phyloP scores from a whole-genome alignment of 352 stramenopile species.

The Pythium aristosporum region DNA sequence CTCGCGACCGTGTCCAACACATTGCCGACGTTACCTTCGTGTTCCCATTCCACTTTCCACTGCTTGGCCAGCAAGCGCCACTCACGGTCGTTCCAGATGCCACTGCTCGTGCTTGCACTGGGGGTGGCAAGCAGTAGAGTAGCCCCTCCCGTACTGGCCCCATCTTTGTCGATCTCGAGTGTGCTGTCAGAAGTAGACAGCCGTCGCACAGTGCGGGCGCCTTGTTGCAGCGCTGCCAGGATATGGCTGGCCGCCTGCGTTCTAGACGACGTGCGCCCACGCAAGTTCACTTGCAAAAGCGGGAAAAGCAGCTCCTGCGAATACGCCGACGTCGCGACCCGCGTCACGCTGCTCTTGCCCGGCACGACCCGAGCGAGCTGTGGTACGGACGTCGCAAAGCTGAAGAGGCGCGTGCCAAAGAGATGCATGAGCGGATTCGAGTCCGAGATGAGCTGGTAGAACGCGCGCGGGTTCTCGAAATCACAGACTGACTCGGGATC shows the following conservation, averaged over 20 bases:
- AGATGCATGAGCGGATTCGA: conserved; percentile 75
- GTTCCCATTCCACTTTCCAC: conserved; percentile 34
- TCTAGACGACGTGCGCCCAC: conserved; percentile 27
- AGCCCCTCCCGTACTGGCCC: neutral
- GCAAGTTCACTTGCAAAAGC: conserved; percentile 52
- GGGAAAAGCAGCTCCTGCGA: conserved; percentile 41
- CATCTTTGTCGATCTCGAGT: neutral
- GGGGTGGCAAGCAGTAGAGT: neutral
- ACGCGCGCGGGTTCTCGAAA: conserved; percentile 73
- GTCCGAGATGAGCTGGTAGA: conserved; percentile 78
- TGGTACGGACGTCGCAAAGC: conserved; percentile 60
- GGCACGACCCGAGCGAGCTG: conserved; percentile 39
- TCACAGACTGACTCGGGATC: conserved; percentile 67
- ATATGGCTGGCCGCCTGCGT: conserved; percentile 45
- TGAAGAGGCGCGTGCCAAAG: conserved; percentile 72
- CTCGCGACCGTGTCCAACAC: conserved; percentile 28
- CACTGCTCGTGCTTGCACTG: neutral
- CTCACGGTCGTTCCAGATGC: conserved; percentile 29
- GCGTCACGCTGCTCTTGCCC: conserved; percentile 54
- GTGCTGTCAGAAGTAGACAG: neutral
- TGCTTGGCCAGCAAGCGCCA: conserved; percentile 28
- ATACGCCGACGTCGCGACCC: conserved; percentile 36
- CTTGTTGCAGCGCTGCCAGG: conserved; percentile 35
- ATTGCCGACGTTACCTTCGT: conserved; percentile 32
- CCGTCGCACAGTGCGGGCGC: neutral